Conservation (phyloP, 805 yeast species). For the Wickerhamiella brachini region DNA sequence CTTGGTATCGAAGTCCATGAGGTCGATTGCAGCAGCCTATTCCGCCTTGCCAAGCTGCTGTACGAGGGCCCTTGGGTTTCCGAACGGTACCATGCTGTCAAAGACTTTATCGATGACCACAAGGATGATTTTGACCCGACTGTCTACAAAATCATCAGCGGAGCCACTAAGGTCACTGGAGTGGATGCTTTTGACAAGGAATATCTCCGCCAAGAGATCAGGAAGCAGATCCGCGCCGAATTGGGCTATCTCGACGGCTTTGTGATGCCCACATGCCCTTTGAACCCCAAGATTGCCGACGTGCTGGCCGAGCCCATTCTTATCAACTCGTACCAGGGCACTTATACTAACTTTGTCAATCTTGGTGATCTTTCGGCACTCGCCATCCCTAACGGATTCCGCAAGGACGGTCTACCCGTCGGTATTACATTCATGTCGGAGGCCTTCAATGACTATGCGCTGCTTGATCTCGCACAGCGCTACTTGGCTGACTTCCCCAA, state of each 20-base stretch:
- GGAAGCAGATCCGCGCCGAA: slow-evolving; percentile 45
- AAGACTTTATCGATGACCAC: slow-evolving; percentile 55
- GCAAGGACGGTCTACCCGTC: slow-evolving; percentile 74
- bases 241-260: slow-evolving; percentile 57
- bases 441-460: slow-evolving; percentile 78
- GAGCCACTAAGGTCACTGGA: slow-evolving; percentile 69
- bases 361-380: slow-evolving; percentile 86
- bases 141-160: slow-evolving; percentile 57
- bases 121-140: slow-evolving; percentile 74
- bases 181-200: slow-evolving; percentile 75
- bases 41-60: slow-evolving; percentile 71
- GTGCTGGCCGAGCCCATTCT: slow-evolving; percentile 64
- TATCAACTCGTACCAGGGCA: slow-evolving; percentile 85
- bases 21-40: slow-evolving; percentile 59
- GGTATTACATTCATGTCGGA: slow-evolving; percentile 78
- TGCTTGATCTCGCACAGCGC: slow-evolving; percentile 67
- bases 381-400: slow-evolving; percentile 83
- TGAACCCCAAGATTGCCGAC: slow-evolving; percentile 70
- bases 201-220: slow-evolving; percentile 69
- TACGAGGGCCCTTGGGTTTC: slow-evolving; percentile 99
- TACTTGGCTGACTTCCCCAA: slow-evolving; percentile 38
- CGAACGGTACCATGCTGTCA: slow-evolving; percentile 77
- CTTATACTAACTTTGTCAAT: slow-evolving; percentile 96
- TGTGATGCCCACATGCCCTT: slow-evolving; percentile 87
- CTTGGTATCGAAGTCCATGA: slow-evolving; percentile 46